phyloP scores from a whole-genome alignment of 345 rosid genomes.

The Eucalyptus regnans region DNA sequence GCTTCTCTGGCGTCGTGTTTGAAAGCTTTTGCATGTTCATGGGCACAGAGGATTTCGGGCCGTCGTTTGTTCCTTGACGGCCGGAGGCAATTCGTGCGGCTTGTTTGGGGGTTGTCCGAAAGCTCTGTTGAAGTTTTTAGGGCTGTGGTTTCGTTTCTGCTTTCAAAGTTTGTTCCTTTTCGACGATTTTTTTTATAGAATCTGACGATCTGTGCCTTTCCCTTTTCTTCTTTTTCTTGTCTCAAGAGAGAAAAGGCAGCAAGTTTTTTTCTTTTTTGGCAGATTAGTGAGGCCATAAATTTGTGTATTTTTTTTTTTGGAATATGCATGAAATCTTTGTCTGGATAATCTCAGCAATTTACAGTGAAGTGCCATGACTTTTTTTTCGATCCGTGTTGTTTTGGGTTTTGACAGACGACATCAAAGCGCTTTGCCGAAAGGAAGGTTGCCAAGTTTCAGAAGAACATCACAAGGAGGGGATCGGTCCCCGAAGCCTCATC shows the following conservation, averaged over 20 bases:
- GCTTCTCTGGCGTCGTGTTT: not conserved
- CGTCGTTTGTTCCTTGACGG: not conserved
- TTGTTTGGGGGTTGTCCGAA: not conserved
- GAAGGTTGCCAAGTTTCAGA: conserved; percentile 17
- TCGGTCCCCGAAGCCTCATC: conserved; percentile 5
- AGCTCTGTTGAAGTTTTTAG: not conserved
- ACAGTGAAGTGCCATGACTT: not conserved
- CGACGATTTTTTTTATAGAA: not conserved
- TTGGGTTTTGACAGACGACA: conserved; percentile 1
- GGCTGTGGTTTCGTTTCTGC: not conserved
- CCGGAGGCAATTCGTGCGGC: not conserved
- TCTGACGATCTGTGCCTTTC: not conserved
- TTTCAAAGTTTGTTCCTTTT: not conserved
- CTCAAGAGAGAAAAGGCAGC: not conserved
- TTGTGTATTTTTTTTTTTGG: not conserved
- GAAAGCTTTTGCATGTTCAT: not conserved
- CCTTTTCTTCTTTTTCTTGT: not conserved
- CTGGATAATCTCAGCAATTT: not conserved
- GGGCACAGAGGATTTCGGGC: not conserved
- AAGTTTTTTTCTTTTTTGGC: too few relatives aligned
- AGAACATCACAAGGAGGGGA: conserved; percentile 23
- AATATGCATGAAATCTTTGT: not conserved
- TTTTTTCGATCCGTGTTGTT: not conserved
- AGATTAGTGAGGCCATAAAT: not conserved
- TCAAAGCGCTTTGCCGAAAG: conserved; percentile 21